Evolutionary conservation across 2,329 filamentous ascomycete species (phyloP).

Genomic region (Aspergillus glaucus): DNA sequence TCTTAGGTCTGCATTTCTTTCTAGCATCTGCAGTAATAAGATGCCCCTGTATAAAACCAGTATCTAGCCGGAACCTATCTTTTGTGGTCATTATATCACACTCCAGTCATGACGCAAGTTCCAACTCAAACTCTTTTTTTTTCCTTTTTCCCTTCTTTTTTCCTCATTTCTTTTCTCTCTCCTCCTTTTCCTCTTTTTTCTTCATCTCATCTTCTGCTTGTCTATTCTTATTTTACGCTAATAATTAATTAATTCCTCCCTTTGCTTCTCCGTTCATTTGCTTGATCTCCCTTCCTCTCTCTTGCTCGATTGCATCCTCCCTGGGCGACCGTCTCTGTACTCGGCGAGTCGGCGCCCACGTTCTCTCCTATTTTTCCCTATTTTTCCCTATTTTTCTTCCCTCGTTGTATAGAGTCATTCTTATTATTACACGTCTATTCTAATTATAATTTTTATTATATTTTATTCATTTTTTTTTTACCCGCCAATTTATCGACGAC

Average conservation of each 20-base stretch:
- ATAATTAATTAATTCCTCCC: background rate
- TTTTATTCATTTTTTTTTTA: background rate
- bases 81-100: no score
- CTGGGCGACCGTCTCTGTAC: no score
- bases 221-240: no score
- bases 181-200: background rate
- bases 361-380: conserved; percentile 1
- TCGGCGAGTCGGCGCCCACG: no score
- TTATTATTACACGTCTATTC: background rate
- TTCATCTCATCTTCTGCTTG: background rate
- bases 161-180: background rate
- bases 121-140: background rate
- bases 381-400: background rate
- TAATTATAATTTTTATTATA: background rate
- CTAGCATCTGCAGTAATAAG: no score
- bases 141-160: background rate
- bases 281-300: background rate
- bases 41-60: no score
- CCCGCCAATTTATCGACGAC: background rate
- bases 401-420: background rate
- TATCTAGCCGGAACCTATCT: no score
- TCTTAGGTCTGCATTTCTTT: no score
- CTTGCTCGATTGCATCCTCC: background rate
- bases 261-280: background rate
- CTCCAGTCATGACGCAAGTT: background rate